These are phyloP conservation scores for Diaporthe sp. DNA, from an alignment of 2,329 filamentous ascomycete genomes.

Conservation along the genomic window DNA sequence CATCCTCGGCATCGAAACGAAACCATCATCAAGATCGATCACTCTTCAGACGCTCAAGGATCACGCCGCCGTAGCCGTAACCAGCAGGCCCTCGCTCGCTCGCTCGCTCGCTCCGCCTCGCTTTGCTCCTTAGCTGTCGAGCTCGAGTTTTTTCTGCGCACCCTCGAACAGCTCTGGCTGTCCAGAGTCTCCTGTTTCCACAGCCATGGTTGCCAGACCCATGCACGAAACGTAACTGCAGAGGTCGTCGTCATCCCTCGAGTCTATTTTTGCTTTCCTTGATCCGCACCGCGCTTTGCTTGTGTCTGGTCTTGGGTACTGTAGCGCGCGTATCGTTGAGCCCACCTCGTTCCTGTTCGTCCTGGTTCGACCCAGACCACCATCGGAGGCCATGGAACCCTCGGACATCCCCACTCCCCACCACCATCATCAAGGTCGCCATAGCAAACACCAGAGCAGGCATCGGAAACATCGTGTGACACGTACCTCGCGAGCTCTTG, in stretches of 20 bases:
- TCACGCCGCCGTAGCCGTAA: constrained; percentile 16
- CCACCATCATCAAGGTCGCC: constrained; percentile 5
- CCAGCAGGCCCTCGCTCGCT: background rate
- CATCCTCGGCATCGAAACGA: constrained; percentile 29
- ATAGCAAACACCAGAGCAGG: background rate
- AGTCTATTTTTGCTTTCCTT: constrained; percentile 15
- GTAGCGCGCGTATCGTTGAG: background rate
- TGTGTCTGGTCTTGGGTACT: background rate
- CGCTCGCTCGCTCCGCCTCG: background rate
- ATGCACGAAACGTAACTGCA: constrained; percentile 8
- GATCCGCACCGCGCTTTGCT: background rate
- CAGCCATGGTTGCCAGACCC: background rate
- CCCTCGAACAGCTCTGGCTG: background rate
- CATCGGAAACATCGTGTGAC: background rate
- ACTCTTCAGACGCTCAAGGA: constrained; percentile 6
- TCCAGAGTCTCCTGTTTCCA: constrained; percentile 20
- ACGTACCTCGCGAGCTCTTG: background rate
- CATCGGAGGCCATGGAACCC: constrained; percentile 16
- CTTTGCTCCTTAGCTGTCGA: background rate
- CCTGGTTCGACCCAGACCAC: background rate
- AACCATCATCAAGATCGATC: constrained; percentile 28
- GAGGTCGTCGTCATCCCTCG: constrained; percentile 8
- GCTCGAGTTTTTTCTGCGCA: background rate
- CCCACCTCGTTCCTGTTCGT: background rate
- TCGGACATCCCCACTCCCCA: background rate